phyloP scores from a whole-genome alignment of 1,139 yeast genomes.

The Geotrichum reessii region DNA sequence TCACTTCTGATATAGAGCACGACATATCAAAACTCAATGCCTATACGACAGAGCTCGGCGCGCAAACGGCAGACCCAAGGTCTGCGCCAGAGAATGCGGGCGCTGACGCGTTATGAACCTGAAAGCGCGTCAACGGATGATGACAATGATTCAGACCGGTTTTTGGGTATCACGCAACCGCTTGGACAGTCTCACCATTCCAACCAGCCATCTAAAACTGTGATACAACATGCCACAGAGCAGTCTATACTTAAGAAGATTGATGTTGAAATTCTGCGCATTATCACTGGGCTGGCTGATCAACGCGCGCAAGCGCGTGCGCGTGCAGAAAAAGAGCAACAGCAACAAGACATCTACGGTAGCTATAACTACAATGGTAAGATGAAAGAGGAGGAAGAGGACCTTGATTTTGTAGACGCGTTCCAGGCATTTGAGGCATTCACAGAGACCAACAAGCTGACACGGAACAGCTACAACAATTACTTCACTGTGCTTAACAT shows the following conservation, averaged over 20 bases:
- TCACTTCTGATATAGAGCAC: neutral
- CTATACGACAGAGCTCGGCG: conserved; percentile 9
- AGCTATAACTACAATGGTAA: neutral
- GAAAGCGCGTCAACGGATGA: conserved; percentile 9
- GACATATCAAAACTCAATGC: conserved; percentile 9
- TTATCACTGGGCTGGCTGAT: conserved; percentile 14
- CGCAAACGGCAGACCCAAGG: conserved; percentile 11
- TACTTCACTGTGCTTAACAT: conserved; percentile 14
- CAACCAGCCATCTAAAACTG: neutral
- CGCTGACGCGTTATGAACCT: conserved; percentile 17
- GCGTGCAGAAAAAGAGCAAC: neutral
- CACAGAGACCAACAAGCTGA: conserved; percentile 22
- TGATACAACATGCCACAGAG: neutral
- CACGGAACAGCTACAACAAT: conserved; percentile 10
- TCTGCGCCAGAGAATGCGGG: conserved; percentile 15
- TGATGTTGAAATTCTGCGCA: conserved; percentile 11
- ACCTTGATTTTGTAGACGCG: conserved; percentile 24
- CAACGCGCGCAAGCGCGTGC: neutral
- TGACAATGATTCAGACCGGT: conserved; percentile 6
- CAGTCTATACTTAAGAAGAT: conserved; percentile 2
- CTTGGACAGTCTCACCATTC: neutral
- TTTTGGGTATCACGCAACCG: neutral
- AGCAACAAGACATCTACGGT: neutral
- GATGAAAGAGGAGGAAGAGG: neutral
- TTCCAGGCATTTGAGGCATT: conserved; percentile 26